These are phyloP conservation scores for Eragrostis nindensis DNA, from an alignment of 176 grass and related monocot species.

Conservation along the genomic window DNA sequence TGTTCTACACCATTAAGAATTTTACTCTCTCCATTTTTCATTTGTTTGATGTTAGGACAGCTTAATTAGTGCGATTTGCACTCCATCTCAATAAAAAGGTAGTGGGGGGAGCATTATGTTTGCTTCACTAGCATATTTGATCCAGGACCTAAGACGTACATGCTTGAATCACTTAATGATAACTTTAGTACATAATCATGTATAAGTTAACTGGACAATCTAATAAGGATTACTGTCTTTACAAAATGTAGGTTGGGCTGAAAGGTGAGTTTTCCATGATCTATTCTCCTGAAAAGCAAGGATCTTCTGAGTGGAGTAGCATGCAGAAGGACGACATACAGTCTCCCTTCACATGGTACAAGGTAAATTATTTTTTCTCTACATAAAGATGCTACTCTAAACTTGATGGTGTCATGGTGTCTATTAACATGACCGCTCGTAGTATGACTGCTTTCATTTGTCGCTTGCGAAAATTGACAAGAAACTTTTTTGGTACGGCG, in stretches of 20 bases:
- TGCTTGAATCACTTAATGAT: constrained; percentile 10
- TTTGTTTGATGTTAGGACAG: too few relatives aligned
- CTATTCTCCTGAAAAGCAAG: constrained; percentile 74
- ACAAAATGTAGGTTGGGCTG: constrained; percentile 70
- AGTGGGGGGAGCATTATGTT: too few relatives aligned
- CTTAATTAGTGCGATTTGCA: too few relatives aligned
- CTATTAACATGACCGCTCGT: not conserved
- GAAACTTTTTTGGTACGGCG: not conserved
- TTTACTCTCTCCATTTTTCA: too few relatives aligned
- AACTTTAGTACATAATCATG: constrained; percentile 7
- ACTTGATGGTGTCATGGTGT: constrained; percentile 25
- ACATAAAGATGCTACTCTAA: not conserved
- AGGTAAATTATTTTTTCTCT: constrained; percentile 57
- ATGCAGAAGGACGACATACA: constrained; percentile 53
- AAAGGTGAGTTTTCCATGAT: constrained; percentile 79
- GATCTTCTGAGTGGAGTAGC: constrained; percentile 59
- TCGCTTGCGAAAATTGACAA: not conserved
- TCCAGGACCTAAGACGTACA: not conserved
- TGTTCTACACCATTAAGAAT: constrained; percentile 4
- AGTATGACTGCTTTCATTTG: constrained; percentile 8
- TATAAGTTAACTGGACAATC: constrained; percentile 8
- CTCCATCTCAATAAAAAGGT: not conserved
- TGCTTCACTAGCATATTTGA: not conserved
- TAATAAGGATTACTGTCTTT: not conserved
- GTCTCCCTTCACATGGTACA: constrained; percentile 89